A percentile compares a stretch with the other conserved stretches of the same genome.
Conservation (phyloP, 345 rosid genomes). For the Gossypium thurberi region DNA sequence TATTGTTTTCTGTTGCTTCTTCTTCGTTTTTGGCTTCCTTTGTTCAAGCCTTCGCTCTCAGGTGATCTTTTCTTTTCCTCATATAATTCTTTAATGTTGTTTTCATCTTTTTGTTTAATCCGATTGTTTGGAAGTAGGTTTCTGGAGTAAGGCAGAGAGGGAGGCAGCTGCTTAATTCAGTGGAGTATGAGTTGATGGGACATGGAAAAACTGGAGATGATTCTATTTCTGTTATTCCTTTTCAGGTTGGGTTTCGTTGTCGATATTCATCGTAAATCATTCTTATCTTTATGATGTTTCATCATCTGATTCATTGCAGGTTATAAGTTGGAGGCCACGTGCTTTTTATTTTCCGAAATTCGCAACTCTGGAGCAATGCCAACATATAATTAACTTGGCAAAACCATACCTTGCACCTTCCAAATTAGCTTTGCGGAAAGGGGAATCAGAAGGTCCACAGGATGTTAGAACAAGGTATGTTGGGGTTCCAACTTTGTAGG, state of each 20-base stretch:
- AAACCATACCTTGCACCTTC: slow-evolving; percentile 49
- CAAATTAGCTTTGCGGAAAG: slow-evolving; percentile 43
- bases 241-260: slow-evolving; percentile 36
- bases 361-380: slow-evolving; percentile 54
- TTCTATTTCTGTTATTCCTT: slow-evolving; percentile 42
- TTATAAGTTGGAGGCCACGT: slow-evolving; percentile 69
- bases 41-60: slow-evolving; percentile 37
- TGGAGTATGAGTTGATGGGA: slow-evolving; percentile 24
- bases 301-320: slow-evolving; percentile 25
- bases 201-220: slow-evolving; percentile 49
- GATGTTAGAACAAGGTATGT: slow-evolving; percentile 66
- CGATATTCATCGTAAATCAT: background rate
- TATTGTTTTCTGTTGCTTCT: slow-evolving; percentile 33
- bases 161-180: slow-evolving; percentile 35
- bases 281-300: background rate
- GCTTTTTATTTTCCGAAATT: slow-evolving; percentile 53
- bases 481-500: background rate
- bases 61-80: slow-evolving; percentile 20
- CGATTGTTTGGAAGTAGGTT: slow-evolving; percentile 17
- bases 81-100: background rate
- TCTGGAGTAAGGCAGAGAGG: slow-evolving; percentile 8
- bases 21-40: slow-evolving; percentile 46
- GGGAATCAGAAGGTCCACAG: slow-evolving; percentile 42
- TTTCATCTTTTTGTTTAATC: background rate
- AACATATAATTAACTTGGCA: slow-evolving; percentile 40